Conservation (phyloP, 495 filamentous ascomycete genomes). For the Xylaria sp. region DNA sequence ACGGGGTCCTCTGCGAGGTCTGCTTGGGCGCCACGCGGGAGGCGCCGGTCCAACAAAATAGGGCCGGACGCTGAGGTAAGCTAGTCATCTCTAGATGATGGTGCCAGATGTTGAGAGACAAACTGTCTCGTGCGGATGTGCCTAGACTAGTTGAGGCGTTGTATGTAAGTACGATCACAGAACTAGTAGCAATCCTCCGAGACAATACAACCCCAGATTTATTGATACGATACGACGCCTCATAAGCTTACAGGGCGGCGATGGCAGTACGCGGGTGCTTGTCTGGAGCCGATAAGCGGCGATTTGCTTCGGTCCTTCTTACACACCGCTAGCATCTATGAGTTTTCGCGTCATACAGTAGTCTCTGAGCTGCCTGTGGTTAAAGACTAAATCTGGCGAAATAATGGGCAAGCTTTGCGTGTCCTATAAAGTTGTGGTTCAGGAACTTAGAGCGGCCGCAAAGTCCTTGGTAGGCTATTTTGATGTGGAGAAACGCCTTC, state of each 20-base stretch:
- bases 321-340: not conserved
- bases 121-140: not conserved
- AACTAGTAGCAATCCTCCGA: not conserved
- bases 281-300: conserved; percentile 4
- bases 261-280: not conserved
- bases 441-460: not conserved
- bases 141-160: not conserved
- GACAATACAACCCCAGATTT: not conserved
- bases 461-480: not conserved
- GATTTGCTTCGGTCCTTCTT: not conserved
- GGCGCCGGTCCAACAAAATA: conserved; percentile 15
- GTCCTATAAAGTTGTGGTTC: not conserved
- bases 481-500: not conserved
- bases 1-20: not conserved
- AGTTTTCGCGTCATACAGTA: not conserved
- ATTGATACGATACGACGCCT: conserved; percentile 12
- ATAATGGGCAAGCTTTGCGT: not conserved
- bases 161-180: too few species aligned
- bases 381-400: not conserved
- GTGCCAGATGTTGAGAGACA: not conserved
- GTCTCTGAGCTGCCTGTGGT: not conserved
- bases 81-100: not conserved
- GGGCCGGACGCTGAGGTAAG: conserved; percentile 8
- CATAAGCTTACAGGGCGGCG: conserved; percentile 6
- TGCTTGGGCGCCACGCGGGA: conserved; percentile 11